Evolutionary conservation across 2,329 filamentous ascomycete species (phyloP).

Genomic region (Cordyceps cicadae): DNA sequence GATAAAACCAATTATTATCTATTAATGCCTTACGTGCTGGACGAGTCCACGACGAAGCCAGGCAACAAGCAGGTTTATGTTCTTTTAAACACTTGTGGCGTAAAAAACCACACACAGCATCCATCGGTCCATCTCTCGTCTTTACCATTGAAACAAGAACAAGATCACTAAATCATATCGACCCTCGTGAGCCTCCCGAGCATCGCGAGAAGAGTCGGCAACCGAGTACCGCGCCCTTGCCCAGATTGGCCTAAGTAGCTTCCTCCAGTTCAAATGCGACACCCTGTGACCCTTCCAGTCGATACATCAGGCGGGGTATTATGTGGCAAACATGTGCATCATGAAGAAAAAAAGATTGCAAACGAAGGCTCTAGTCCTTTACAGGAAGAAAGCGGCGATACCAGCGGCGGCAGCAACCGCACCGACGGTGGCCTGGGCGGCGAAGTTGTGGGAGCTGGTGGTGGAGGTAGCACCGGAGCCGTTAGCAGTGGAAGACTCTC

Average conservation of each 20-base stretch:
- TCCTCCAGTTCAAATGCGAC: slow-evolving; percentile 7
- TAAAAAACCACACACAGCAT: slow-evolving; percentile 15
- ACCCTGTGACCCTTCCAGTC: slow-evolving; percentile 17
- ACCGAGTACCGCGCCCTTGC: slow-evolving; percentile 14
- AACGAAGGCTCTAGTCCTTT: slow-evolving; percentile 20
- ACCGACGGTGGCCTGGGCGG: slow-evolving; percentile 33
- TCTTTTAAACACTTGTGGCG: slow-evolving; percentile 6
- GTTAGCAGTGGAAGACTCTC: slow-evolving; percentile 7
- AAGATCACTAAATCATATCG: slow-evolving; percentile 25
- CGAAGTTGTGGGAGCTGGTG: slow-evolving; percentile 11
- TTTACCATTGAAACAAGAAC: slow-evolving; percentile 27
- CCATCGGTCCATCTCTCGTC: slow-evolving; percentile 21
- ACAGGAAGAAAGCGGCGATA: slow-evolving; percentile 41
- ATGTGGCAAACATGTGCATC: slow-evolving; percentile 34
- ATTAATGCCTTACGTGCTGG: slow-evolving; percentile 1
- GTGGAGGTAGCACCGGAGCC: slow-evolving; percentile 17
- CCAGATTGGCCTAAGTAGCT: background rate
- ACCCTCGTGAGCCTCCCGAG: slow-evolving; percentile 22
- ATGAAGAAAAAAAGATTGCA: slow-evolving; percentile 17
- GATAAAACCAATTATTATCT: slow-evolving; percentile 4
- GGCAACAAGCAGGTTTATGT: slow-evolving; percentile 8
- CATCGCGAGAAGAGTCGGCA: slow-evolving; percentile 22
- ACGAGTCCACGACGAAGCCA: background rate
- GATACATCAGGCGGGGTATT: slow-evolving; percentile 30
- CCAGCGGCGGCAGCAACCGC: slow-evolving; percentile 42